Conservation (phyloP, 1,284 basidiomycete genomes). For the Heterobasidion irregulare region DNA sequence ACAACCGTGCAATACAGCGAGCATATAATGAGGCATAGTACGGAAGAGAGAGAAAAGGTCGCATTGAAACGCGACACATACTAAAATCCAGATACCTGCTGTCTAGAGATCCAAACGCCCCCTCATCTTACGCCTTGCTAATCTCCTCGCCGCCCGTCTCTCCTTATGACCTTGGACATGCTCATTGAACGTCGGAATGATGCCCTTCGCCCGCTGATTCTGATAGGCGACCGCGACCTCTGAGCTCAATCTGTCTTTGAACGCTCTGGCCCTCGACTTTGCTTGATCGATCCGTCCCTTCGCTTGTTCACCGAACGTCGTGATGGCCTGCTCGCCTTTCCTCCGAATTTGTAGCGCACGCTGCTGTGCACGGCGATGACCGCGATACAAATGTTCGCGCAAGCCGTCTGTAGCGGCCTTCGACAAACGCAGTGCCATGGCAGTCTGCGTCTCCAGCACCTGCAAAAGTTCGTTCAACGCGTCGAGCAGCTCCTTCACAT, state of each 20-base stretch:
- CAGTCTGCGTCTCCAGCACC: slow-evolving; percentile 34
- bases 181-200: slow-evolving; percentile 8
- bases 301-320: slow-evolving; percentile 30
- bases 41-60: background rate
- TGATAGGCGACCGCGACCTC: slow-evolving; percentile 4
- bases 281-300: slow-evolving; percentile 32
- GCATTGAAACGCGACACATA: background rate
- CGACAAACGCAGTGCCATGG: slow-evolving; percentile 29
- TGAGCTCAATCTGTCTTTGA: slow-evolving; percentile 24
- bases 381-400: slow-evolving; percentile 36
- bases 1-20: too few species aligned
- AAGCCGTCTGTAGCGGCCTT: slow-evolving; percentile 35
- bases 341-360: slow-evolving; percentile 48
- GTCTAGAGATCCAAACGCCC: background rate
- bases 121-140: background rate
- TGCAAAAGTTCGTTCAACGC: slow-evolving; percentile 53
- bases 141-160: slow-evolving; percentile 6
- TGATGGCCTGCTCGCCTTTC: slow-evolving; percentile 33
- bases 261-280: slow-evolving; percentile 32
- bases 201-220: slow-evolving; percentile 1
- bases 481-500: slow-evolving; percentile 50
- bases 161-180: slow-evolving; percentile 3
- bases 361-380: slow-evolving; percentile 47
- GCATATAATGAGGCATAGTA: too few species aligned
- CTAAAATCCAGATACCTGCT: background rate